Evolutionary conservation across 345 rosid species (phyloP).

Genomic region (Aquilaria yunnanensis): DNA sequence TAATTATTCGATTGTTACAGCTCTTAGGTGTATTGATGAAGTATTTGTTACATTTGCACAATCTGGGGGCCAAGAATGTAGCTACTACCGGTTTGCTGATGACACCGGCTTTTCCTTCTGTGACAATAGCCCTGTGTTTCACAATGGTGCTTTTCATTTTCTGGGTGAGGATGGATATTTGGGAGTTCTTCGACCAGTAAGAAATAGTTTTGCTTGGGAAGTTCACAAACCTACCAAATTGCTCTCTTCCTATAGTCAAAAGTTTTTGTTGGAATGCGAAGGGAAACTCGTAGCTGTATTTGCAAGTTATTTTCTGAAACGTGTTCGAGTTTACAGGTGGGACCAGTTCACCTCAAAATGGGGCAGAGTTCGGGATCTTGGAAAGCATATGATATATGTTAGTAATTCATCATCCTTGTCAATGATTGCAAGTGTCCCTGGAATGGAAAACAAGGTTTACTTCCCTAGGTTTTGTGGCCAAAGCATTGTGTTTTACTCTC

Average conservation of each 20-base stretch:
- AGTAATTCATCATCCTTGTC: background rate
- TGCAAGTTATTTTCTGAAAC: background rate
- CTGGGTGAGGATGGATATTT: background rate
- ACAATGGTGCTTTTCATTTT: background rate
- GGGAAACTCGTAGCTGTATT: background rate
- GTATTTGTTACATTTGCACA: background rate
- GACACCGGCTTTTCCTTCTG: background rate
- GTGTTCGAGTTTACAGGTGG: background rate
- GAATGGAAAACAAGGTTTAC: background rate
- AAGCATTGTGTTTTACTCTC: background rate
- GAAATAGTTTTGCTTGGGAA: background rate
- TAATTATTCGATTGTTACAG: background rate
- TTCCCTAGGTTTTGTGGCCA: slow-evolving; percentile 3
- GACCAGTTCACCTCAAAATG: background rate
- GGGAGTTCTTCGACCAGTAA: background rate
- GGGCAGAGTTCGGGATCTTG: background rate
- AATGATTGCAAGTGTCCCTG: background rate
- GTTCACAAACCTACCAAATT: background rate
- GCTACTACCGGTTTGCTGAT: background rate
- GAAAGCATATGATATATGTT: background rate
- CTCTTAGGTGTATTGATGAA: too few relatives aligned
- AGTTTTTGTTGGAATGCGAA: background rate
- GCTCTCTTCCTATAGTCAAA: background rate
- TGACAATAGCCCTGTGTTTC: background rate
- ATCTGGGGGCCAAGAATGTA: background rate